Evolutionary conservation across 108 stramenopile species (phyloP).

Genomic region (Fistulifera pelliculosa): DNA sequence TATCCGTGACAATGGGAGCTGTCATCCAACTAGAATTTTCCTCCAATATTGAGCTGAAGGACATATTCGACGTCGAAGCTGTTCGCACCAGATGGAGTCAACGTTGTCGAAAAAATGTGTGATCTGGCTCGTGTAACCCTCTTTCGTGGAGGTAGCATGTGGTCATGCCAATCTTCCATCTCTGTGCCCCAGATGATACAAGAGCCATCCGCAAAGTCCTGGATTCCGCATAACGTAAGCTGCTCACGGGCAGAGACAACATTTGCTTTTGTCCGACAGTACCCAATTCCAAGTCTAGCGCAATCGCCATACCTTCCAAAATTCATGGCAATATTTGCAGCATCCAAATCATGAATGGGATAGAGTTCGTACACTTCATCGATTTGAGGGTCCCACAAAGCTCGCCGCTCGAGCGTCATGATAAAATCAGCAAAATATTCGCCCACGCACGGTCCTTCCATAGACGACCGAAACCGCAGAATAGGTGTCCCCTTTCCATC

Average conservation of each 20-base stretch:
- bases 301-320: conserved; percentile 57
- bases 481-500: conserved; percentile 44
- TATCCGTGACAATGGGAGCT: conserved; percentile 46
- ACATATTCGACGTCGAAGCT: conserved; percentile 70
- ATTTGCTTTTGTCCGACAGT: conserved; percentile 41
- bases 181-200: conserved; percentile 66
- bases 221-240: conserved; percentile 63
- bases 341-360: conserved; percentile 50
- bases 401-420: conserved; percentile 44
- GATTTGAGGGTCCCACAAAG: conserved; percentile 55
- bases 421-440: conserved; percentile 52
- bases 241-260: conserved; percentile 52
- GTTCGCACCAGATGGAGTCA: conserved; percentile 43
- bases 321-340: conserved; percentile 64
- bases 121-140: conserved; percentile 49
- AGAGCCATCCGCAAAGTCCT: conserved; percentile 49
- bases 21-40: conserved; percentile 60
- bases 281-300: conserved; percentile 46
- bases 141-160: conserved; percentile 44
- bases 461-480: conserved; percentile 42
- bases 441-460: conserved; percentile 51
- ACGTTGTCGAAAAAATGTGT: conserved; percentile 49
- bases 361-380: conserved; percentile 48
- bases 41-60: conserved; percentile 65
- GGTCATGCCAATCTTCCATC: conserved; percentile 46